These are phyloP conservation scores for Boletus vinaceobasis DNA, from an alignment of 768 basidiomycete species.

Conservation along the genomic window DNA sequence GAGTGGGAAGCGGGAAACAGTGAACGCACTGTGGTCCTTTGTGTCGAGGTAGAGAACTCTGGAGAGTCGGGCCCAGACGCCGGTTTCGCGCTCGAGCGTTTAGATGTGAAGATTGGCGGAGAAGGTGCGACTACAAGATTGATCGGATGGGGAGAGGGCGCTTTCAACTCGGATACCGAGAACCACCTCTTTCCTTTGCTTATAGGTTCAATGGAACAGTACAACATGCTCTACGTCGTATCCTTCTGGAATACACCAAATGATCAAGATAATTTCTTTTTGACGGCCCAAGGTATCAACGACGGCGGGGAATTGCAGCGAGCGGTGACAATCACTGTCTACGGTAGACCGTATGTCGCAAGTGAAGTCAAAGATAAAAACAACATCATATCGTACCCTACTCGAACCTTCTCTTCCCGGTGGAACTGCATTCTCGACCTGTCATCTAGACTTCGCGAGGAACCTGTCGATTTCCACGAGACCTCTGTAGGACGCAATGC, in stretches of 20 bases:
- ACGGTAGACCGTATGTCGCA: constrained; percentile 62
- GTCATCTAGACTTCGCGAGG: constrained; percentile 33
- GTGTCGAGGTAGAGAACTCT: constrained; percentile 85
- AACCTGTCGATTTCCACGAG: constrained; percentile 17
- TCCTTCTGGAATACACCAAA: constrained; percentile 68
- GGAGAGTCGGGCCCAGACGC: constrained; percentile 57
- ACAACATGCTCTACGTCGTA: constrained; percentile 88
- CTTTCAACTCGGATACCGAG: constrained; percentile 32
- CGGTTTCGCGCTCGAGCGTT: constrained; percentile 72
- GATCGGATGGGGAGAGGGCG: constrained; percentile 47
- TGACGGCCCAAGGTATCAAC: constrained; percentile 32
- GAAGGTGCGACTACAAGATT: constrained; percentile 51
- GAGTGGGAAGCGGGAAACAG: constrained; percentile 65
- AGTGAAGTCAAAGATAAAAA: constrained; percentile 19
- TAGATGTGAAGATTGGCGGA: constrained; percentile 75
- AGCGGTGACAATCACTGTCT: constrained; percentile 75
- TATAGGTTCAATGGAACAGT: constrained; percentile 74
- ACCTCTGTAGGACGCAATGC: constrained; percentile 33
- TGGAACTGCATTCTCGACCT: constrained; percentile 93
- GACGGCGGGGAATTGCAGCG: constrained; percentile 54
- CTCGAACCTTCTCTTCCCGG: constrained; percentile 71
- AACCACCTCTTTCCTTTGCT: constrained; percentile 63
- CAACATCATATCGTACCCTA: constrained; percentile 48
- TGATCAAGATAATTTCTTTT: constrained; percentile 41
- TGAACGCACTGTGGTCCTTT: constrained; percentile 85